phyloP scores from a whole-genome alignment of 371 early-diverging fungal genomes.

The Rhizopus stolonifer region DNA sequence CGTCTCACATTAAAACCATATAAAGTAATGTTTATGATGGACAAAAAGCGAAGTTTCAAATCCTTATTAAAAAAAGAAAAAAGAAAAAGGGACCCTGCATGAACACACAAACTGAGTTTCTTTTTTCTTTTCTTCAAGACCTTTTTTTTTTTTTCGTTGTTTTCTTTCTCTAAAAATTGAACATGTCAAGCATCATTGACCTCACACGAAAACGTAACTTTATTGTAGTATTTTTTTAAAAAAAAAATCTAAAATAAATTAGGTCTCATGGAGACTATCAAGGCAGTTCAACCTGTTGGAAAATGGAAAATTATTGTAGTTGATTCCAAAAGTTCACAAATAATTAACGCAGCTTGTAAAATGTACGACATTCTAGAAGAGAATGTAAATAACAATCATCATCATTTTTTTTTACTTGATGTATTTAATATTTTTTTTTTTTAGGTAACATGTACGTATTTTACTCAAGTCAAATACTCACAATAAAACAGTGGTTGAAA shows the following conservation, averaged over 20 bases:
- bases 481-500: conserved; percentile 72
- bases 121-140: background rate
- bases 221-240: background rate
- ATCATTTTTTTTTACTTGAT: background rate
- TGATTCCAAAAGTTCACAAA: conserved; percentile 78
- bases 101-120: background rate
- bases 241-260: background rate
- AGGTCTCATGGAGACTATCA: conserved; percentile 72
- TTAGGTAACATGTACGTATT: no score
- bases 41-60: no score
- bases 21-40: no score
- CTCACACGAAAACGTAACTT: conserved; percentile 43
- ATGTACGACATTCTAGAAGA: conserved; percentile 93
- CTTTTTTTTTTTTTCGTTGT: no score
- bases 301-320: conserved; percentile 93
- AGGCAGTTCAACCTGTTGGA: conserved; percentile 63
- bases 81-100: background rate
- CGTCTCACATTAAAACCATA: no score
- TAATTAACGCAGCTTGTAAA: conserved; percentile 83
- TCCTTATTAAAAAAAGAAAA: no score
- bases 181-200: conserved; percentile 27
- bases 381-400: conserved; percentile 71
- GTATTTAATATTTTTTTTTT: background rate
- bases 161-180: no score
- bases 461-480: no score